Evolutionary conservation across 2,329 filamentous ascomycete species (phyloP), one percentile per base, ranked within the genome.

Genomic region (Bretziella fagacearum): DNA sequence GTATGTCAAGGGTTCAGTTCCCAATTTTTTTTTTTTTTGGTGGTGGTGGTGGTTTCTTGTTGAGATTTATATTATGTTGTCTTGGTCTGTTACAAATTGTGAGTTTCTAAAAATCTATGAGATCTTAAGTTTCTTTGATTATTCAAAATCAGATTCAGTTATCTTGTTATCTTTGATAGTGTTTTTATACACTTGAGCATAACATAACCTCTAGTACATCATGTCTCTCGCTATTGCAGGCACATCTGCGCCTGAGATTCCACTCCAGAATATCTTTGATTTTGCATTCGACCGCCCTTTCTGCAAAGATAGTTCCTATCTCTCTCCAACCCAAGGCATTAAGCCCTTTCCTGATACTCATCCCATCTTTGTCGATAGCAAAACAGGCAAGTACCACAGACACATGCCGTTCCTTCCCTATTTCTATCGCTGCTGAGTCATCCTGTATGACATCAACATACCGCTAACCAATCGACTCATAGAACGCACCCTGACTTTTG

Each of bases 291-390:
- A 59, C 49, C 58, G 61, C 39, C 62, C 64, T 0, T 65, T 65
- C 29, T 50, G 56, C 22, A 44, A 51, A 2, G 53, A 60, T 44
- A 60, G 52, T 40, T 55, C 56, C 3, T 59, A 56, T 45, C 53
- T 56, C 0, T 57, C 61, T 8, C 42, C 54, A 1, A 51, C 53
- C 2, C 60, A 62, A 23, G 50, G 51, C 3, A 52, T 66, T 4
- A 54, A 59, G 2, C 55, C 46, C n/a, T 57, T 64, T 33, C 56
- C 58, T 18, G 56, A 57, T 0, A 54, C 56, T 22, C 53, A 58
- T 33, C 58, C 60, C 17, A 60, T 66, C 46, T 65, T 65, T 49
- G 56, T 66, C 18, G 63, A 66, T 51, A 58, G 65, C 47, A 59
- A 60, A 45, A 58, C 58, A 23, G 60, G 64, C 65, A 53, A 52